Evolutionary conservation across 163 green algal species (phyloP).

Genomic region (Volvox carteri): DNA sequence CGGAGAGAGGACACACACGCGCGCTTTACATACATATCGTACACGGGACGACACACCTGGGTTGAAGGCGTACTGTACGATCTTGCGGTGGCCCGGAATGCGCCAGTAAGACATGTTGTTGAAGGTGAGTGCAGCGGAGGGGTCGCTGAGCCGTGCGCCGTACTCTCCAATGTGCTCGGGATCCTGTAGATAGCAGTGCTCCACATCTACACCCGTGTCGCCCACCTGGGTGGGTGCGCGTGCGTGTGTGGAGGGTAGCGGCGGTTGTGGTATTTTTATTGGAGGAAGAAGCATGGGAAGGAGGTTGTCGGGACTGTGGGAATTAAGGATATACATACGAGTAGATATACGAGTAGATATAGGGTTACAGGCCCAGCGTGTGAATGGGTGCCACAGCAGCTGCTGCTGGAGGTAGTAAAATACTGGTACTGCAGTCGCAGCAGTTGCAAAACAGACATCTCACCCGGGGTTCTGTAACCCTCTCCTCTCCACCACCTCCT

Average conservation of each 20-base stretch:
- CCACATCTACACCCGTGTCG: conserved; percentile 4
- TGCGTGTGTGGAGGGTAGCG: not conserved
- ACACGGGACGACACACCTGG: not conserved
- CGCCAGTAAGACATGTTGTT: not conserved
- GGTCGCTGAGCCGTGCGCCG: not conserved
- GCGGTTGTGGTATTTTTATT: not conserved
- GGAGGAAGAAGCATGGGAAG: not conserved
- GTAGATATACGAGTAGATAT: not conserved
- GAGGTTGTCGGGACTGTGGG: not conserved
- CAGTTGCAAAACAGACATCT: not conserved
- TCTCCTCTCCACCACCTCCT: not conserved
- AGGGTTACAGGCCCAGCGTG: not conserved
- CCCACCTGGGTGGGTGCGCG: not conserved
- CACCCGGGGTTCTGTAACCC: not conserved
- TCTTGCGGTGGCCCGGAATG: conserved; percentile 9
- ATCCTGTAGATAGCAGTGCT: conserved; percentile 20
- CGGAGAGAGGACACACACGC: not conserved
- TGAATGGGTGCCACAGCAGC: not conserved
- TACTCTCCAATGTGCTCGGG: not conserved
- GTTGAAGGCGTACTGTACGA: conserved; percentile 31
- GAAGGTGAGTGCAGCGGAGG: not conserved
- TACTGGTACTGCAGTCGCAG: not conserved
- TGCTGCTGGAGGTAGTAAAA: not conserved
- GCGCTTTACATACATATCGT: not conserved
- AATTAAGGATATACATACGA: not conserved